These are phyloP conservation scores for Paramecium primaurelia DNA, from an alignment of 73 alveolate genomes.

Conservation along the genomic window DNA sequence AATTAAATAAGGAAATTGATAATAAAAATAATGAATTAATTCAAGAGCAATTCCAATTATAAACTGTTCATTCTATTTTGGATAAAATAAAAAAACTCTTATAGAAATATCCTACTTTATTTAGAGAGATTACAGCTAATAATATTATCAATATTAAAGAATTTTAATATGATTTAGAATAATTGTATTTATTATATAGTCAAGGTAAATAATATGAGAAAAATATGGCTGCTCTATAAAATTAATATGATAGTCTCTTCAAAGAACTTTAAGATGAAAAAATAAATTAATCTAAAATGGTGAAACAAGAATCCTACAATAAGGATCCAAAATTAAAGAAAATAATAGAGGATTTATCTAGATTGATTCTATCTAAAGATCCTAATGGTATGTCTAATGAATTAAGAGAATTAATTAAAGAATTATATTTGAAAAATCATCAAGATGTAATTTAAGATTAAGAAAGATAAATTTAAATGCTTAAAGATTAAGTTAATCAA, in stretches of 20 bases:
- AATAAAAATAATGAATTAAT: background rate
- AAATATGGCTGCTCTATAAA: background rate
- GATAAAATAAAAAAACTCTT: background rate
- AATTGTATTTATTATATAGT: background rate
- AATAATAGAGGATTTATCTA: constrained; percentile 9
- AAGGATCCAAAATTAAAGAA: constrained; percentile 12
- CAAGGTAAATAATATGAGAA: background rate
- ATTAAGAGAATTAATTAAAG: constrained; percentile 14
- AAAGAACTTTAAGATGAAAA: background rate
- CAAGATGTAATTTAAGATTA: background rate
- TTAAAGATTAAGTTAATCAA: background rate
- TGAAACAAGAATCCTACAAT: background rate
- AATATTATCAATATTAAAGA: constrained; percentile 22
- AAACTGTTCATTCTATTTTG: background rate
- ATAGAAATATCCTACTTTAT: constrained; percentile 22
- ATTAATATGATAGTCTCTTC: background rate
- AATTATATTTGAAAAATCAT: background rate
- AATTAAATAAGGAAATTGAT: background rate
- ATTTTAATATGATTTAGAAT: constrained; percentile 32
- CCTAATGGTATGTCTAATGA: constrained; percentile 27
- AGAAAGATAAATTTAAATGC: background rate
- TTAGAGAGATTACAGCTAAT: constrained; percentile 1
- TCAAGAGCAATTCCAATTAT: background rate
- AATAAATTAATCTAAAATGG: background rate
- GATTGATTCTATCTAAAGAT: constrained; percentile 34